Evolutionary conservation across 331 rosid species (phyloP), one percentile per base, ranked within the genome.

Genomic region (Pyracantha coccinea): DNA sequence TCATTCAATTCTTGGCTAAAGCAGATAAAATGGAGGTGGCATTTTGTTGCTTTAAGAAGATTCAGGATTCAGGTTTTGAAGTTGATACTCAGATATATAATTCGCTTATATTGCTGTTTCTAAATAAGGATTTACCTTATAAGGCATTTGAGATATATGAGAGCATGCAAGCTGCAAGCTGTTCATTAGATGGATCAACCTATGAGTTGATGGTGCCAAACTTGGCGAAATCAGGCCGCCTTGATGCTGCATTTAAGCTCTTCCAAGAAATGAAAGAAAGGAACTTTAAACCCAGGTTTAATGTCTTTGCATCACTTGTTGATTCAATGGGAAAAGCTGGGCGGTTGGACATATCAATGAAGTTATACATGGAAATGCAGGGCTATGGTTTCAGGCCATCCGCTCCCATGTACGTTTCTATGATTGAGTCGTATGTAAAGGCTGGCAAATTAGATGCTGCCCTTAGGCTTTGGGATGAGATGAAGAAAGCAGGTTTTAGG

Each of bases 311-410:
- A 4, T 88, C 96, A 0, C 97, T 91, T 65, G 96, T 94, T 79
- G 99, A 94, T 83, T 94, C 97, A 10, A 85, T 92, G 96, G 99
- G 99, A 70, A 94, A 91, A 84, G 95, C 92, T 8, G 97, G 99
- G 79, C 81, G 96, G 79, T 83, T 94, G 83, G 99, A 94, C 58
- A 77, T 82, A 23, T 86, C 93, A 47, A 88, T 91, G 96, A 94
- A 90, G 86, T 70, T 92, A 63, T 87, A 94, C 90, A 88, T 80
- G 92, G 97, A 94, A 79, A 94, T 94, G 96, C 86, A 82, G 83
- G 93, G 92, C 71, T 89, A 72, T 50, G 90, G 96, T 72, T 84
- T 86, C 69, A 87, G 83, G 85, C 89, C 96, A 20, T 85, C 99
- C n/a, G 92, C 91, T 50, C 75, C 87, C 12, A 84, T 85, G 78